These are phyloP conservation scores for Botrytis cinerea DNA, from an alignment of 2,329 filamentous ascomycete species.

Conservation along the genomic window DNA sequence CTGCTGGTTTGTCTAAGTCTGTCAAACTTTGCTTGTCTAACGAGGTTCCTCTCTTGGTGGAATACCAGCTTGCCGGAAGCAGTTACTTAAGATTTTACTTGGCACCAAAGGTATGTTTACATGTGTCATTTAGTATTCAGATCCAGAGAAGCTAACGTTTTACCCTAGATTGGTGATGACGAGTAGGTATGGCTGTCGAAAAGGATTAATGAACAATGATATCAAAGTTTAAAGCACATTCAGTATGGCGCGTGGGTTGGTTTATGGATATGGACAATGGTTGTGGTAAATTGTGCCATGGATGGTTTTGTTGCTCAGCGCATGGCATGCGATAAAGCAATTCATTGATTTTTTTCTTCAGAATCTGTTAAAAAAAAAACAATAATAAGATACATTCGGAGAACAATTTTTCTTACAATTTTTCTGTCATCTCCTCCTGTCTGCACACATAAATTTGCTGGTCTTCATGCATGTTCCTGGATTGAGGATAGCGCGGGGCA, in stretches of 20 bases:
- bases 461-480: constrained; percentile 1
- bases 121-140: no score
- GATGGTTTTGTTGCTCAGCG: constrained; percentile 13
- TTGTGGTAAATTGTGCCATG: constrained; percentile 21
- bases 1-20: constrained; percentile 73
- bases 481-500: constrained; percentile 23
- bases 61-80: constrained; percentile 79
- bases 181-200: constrained; percentile 48
- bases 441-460: neutral
- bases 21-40: constrained; percentile 95
- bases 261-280: constrained; percentile 37
- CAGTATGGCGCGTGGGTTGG: constrained; percentile 40
- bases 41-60: constrained; percentile 93
- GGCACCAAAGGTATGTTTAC: constrained; percentile 77
- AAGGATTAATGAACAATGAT: constrained; percentile 36
- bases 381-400: constrained; percentile 7
- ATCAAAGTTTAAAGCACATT: constrained; percentile 38
- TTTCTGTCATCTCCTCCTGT: neutral
- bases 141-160: constrained; percentile 28
- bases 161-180: constrained; percentile 66
- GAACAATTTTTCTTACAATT: neutral
- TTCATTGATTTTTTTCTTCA: constrained; percentile 4
- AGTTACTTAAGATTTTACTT: constrained; percentile 97
- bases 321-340: constrained; percentile 10
- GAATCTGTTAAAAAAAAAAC: constrained; percentile 14